Conservation (phyloP, 345 rosid species). For the Salix arbutifolia region DNA sequence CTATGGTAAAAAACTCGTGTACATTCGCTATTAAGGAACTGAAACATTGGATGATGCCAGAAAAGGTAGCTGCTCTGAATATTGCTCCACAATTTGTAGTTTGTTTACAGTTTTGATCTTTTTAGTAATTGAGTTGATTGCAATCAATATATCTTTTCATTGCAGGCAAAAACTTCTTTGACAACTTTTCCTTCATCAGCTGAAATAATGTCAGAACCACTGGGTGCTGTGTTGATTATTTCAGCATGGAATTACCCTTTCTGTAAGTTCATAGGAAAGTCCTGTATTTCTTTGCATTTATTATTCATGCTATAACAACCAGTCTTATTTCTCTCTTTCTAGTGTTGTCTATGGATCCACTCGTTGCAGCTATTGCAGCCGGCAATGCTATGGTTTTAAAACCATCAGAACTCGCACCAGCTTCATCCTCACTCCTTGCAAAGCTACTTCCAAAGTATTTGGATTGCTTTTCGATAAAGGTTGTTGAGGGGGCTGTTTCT, state of each 20-base stretch:
- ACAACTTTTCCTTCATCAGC: constrained; percentile 88
- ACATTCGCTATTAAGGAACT: constrained; percentile 59
- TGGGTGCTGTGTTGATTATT: constrained; percentile 83
- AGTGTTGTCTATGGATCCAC: constrained; percentile 91
- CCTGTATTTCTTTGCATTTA: background rate
- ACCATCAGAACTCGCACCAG: constrained; percentile 92
- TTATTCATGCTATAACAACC: background rate
- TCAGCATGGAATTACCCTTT: constrained; percentile 98
- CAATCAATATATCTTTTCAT: constrained; percentile 2
- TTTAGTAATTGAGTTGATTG: constrained; percentile 7
- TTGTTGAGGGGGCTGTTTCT: constrained; percentile 75
- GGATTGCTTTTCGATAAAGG: constrained; percentile 63
- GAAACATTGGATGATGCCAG: constrained; percentile 73
- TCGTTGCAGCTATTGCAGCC: constrained; percentile 91
- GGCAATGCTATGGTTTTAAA: constrained; percentile 86
- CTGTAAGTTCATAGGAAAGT: constrained; percentile 43
- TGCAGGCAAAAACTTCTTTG: constrained; percentile 77
- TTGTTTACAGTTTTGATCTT: background rate
- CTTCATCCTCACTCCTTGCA: constrained; percentile 61
- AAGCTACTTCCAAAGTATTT: constrained; percentile 58
- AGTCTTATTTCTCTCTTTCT: constrained; percentile 14
- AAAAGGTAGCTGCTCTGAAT: constrained; percentile 42
- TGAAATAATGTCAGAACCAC: constrained; percentile 81
- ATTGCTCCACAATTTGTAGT: background rate
- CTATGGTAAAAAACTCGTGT: constrained; percentile 55